A percentile compares a stretch with the other conserved stretches of the same genome.
These are phyloP conservation scores for Moelleriella libera DNA, from an alignment of 2,329 filamentous ascomycete genomes.

Conservation along the genomic window DNA sequence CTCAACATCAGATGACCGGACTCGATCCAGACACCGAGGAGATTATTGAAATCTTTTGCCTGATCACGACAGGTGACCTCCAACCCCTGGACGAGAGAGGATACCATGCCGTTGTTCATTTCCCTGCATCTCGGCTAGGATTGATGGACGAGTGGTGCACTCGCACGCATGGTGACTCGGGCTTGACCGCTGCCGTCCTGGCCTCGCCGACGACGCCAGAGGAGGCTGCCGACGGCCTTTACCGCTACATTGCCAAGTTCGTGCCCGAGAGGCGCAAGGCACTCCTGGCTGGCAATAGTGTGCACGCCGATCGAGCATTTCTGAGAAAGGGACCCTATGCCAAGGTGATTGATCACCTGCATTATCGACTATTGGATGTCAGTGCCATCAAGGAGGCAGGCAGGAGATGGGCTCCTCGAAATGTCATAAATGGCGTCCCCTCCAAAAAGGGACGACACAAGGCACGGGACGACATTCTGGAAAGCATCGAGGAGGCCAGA, in stretches of 20 bases:
- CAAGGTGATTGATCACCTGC: conserved; percentile 59
- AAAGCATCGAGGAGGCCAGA: conserved; percentile 84
- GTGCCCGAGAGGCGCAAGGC: conserved; percentile 54
- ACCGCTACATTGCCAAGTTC: conserved; percentile 62
- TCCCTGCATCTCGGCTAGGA: conserved; percentile 53
- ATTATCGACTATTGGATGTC: conserved; percentile 86
- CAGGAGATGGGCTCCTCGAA: conserved; percentile 53
- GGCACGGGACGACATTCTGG: conserved; percentile 78
- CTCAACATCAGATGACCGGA: conserved; percentile 57
- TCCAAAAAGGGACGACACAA: conserved; percentile 65
- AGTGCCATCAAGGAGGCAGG: conserved; percentile 86
- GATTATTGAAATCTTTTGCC: conserved; percentile 85
- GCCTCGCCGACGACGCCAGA: conserved; percentile 58
- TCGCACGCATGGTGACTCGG: conserved; percentile 63
- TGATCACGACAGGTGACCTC: conserved; percentile 72
- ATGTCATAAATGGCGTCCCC: conserved; percentile 43
- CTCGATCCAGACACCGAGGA: conserved; percentile 61
- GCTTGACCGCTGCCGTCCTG: conserved; percentile 64
- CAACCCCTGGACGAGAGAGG: conserved; percentile 61
- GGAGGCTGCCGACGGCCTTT: conserved; percentile 56
- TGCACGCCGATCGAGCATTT: conserved; percentile 82
- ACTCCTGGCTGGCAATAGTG: conserved; percentile 79
- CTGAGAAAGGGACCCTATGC: conserved; percentile 61
- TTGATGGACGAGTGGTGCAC: conserved; percentile 85
- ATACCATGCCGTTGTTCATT: conserved; percentile 70